These are phyloP conservation scores for Pseudogymnoascus sp. DNA, from an alignment of 2,329 filamentous ascomycete genomes.

Conservation along the genomic window DNA sequence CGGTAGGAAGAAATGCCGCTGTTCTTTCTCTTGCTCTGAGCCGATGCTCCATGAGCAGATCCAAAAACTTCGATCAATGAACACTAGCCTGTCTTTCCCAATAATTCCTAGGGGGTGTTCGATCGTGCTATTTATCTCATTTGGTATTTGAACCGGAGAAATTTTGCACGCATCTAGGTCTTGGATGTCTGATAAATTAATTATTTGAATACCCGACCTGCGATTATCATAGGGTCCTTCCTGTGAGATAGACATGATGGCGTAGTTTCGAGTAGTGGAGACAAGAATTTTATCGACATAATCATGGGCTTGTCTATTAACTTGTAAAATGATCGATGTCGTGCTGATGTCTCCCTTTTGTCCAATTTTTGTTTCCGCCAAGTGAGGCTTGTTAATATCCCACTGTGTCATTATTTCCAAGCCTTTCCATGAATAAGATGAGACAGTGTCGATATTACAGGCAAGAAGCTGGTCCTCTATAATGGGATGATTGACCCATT, in stretches of 20 bases:
- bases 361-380: background rate
- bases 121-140: background rate
- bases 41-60: slow-evolving; percentile 9
- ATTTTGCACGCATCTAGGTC: background rate
- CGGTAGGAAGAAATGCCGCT: slow-evolving; percentile 12
- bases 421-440: background rate
- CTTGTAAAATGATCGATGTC: background rate
- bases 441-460: background rate
- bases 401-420: background rate
- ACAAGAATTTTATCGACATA: background rate
- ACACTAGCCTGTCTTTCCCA: slow-evolving; percentile 8
- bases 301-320: background rate
- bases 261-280: background rate
- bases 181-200: background rate
- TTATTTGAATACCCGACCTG: background rate
- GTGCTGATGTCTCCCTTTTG: background rate
- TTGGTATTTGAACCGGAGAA: background rate
- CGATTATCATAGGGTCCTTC: background rate
- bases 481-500: background rate
- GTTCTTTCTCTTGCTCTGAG: background rate
- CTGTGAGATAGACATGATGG: background rate
- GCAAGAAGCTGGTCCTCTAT: background rate
- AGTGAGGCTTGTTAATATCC: background rate
- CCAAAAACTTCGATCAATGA: slow-evolving; percentile 6
- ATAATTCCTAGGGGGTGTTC: slow-evolving; percentile 10